Conservation (phyloP, 2,329 filamentous ascomycete genomes). For the Hymenoscyphus scutula region DNA sequence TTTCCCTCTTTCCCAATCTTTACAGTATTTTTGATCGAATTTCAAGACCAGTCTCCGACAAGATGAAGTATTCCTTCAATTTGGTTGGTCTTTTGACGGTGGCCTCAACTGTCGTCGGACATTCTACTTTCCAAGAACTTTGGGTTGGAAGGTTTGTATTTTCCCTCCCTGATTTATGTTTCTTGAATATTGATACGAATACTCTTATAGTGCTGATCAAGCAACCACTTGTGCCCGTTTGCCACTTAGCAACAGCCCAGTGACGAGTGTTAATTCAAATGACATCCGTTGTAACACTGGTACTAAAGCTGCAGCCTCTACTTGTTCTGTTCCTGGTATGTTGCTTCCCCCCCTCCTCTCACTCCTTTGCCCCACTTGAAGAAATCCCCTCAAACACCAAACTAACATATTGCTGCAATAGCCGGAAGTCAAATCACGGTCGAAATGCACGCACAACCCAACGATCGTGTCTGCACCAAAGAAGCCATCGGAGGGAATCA, state of each 20-base stretch:
- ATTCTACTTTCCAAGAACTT: conserved; percentile 40
- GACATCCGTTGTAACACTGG: conserved; percentile 51
- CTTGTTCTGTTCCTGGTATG: conserved; percentile 23
- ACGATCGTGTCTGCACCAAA: conserved; percentile 45
- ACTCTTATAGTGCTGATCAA: conserved; percentile 38
- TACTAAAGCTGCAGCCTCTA: conserved; percentile 37
- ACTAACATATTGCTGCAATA: background rate
- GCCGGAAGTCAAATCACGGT: conserved; percentile 49
- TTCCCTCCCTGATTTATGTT: conserved; percentile 17
- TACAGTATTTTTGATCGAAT: conserved; percentile 17
- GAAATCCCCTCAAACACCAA: no score
- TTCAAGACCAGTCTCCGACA: no score
- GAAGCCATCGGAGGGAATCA: conserved; percentile 55
- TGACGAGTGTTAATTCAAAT: conserved; percentile 47
- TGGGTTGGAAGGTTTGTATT: conserved; percentile 48
- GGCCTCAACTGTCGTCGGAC: conserved; percentile 41
- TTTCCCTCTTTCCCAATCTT: no score
- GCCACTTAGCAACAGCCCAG: conserved; percentile 50
- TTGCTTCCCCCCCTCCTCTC: background rate
- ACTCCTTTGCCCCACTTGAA: no score
- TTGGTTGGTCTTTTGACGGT: conserved; percentile 25
- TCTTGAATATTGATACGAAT: background rate
- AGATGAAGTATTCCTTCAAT: conserved; percentile 22
- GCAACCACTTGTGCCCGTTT: conserved; percentile 48
- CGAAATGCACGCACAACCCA: conserved; percentile 56